Percentiles rank a stretch among this genome's conserved stretches.
These are phyloP conservation scores for Calonectria leucothoes DNA, from an alignment of 2,329 filamentous ascomycete genomes.

Conservation along the genomic window DNA sequence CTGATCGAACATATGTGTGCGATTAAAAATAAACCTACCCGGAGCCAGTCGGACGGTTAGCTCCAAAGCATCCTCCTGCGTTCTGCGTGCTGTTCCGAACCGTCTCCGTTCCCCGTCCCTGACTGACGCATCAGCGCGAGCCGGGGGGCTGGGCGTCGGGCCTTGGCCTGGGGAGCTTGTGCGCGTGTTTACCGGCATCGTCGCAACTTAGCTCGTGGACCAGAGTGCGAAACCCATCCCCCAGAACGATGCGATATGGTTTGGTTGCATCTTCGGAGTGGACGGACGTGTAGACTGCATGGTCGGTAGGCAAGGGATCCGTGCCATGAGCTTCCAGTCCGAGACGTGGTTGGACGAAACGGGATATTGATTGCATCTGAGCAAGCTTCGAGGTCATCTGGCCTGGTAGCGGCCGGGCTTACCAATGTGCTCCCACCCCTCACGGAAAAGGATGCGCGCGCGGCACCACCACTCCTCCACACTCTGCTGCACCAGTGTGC, in stretches of 20 bases:
- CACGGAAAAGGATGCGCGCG: constrained; percentile 23
- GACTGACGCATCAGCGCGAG: constrained; percentile 37
- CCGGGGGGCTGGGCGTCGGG: constrained; percentile 20
- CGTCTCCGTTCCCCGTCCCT: constrained; percentile 35
- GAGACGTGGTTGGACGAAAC: constrained; percentile 27
- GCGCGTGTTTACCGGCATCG: neutral
- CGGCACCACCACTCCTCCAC: constrained; percentile 20
- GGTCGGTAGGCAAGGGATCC: constrained; percentile 21
- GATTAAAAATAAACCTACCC: constrained; percentile 44
- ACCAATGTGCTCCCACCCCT: constrained; percentile 37
- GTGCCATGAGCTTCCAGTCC: constrained; percentile 21
- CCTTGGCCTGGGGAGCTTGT: neutral
- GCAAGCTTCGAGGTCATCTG: constrained; percentile 35
- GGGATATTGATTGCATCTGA: constrained; percentile 27
- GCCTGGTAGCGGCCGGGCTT: constrained; percentile 29
- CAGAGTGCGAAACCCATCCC: neutral
- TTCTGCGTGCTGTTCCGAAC: constrained; percentile 35
- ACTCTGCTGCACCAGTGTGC: constrained; percentile 20
- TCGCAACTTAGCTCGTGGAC: constrained; percentile 1
- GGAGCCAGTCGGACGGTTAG: constrained; percentile 25
- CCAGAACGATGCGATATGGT: neutral
- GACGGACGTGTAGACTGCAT: constrained; percentile 15
- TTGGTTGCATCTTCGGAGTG: constrained; percentile 22
- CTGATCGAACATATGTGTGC: constrained; percentile 32
- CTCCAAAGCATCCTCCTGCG: constrained; percentile 18